Evolutionary conservation across 441 rosid genomes (phyloP), one percentile per base, ranked within the genome.

Genomic region (Pelargonium cotyledonis): DNA sequence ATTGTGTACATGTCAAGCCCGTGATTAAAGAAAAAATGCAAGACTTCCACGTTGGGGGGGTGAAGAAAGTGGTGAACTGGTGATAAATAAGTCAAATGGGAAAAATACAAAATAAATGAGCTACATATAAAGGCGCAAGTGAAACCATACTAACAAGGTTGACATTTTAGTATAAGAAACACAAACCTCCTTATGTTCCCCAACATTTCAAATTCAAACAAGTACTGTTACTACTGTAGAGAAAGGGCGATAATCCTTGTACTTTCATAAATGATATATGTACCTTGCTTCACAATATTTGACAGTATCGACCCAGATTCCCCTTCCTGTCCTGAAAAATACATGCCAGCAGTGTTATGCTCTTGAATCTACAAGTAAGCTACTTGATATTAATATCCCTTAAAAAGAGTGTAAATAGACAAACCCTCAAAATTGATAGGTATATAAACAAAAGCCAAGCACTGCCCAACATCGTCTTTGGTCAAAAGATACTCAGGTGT

Each of bases 391-490:
- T 21, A 72, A 72, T 11, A 43, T 38, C 62, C 72, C 61, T 62
- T 26, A 71, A 16, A 63, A 23, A 77, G 75, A 57, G 51, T n/a
- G 18, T 62, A 46, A 65, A 68, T 47, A 67, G 75, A 81, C 74
- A 7, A 72, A 95, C 99, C 99, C 88, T 92, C 98, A 76, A 95
- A 89, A 79, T 92, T 95, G 76, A 88, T 88, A 68, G 99, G 99
- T 75, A 92, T 79, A 72, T 92, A 95, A 49, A 83, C 84, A 84
- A 95, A 95, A 68, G 89, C 88, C 69, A 95, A 78, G 38, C 79
- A 81, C 61, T 71, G 83, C 65, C 97, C 97, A 77, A 95, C 89
- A 86, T 95, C 99, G 72, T 87, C 97, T 80, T 82, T 90, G 70
- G 92, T 83, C 89, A 95, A 77, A 61, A 83, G 77, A 78, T 95